These are phyloP conservation scores for Juncus effusus DNA, from an alignment of 176 grass and related monocot species.

Conservation along the genomic window DNA sequence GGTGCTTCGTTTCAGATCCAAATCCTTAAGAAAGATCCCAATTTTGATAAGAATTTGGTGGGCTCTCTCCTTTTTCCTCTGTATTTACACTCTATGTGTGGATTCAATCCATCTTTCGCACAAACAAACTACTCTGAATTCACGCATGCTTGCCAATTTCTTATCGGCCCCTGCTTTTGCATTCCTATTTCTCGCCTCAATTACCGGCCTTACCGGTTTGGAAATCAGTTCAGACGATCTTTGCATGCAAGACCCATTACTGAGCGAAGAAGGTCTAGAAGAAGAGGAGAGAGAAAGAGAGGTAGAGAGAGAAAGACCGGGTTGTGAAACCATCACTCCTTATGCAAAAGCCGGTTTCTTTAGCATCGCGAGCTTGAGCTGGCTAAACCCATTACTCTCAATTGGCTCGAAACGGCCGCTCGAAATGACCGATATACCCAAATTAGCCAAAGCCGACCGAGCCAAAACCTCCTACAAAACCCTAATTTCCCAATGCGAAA, in stretches of 20 bases:
- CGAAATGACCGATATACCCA: constrained; percentile 75
- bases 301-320: constrained; percentile 46
- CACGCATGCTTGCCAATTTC: constrained; percentile 63
- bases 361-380: constrained; percentile 63
- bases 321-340: constrained; percentile 63
- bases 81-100: constrained; percentile 44
- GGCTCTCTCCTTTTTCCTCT: constrained; percentile 67
- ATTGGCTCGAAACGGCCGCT: constrained; percentile 67
- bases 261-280: constrained; percentile 33
- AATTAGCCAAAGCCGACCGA: constrained; percentile 67
- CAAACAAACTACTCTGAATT: constrained; percentile 26
- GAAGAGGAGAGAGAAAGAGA: constrained; percentile 17
- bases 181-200: constrained; percentile 62
- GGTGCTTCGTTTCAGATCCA: constrained; percentile 39
- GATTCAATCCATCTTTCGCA: constrained; percentile 38
- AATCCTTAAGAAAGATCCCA: constrained; percentile 49
- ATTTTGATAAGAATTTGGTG: constrained; percentile 76
- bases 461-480: constrained; percentile 76
- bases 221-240: constrained; percentile 38
- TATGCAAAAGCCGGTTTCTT: constrained; percentile 63
- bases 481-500: constrained; percentile 64
- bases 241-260: constrained; percentile 50
- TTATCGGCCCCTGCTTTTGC: constrained; percentile 47
- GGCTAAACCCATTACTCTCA: constrained; percentile 60
- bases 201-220: constrained; percentile 66